Evolutionary conservation across 2,329 filamentous ascomycete genomes (phyloP), one percentile per base, ranked within the genome.

Genomic region (Ophiosphaerella herpotricha): DNA sequence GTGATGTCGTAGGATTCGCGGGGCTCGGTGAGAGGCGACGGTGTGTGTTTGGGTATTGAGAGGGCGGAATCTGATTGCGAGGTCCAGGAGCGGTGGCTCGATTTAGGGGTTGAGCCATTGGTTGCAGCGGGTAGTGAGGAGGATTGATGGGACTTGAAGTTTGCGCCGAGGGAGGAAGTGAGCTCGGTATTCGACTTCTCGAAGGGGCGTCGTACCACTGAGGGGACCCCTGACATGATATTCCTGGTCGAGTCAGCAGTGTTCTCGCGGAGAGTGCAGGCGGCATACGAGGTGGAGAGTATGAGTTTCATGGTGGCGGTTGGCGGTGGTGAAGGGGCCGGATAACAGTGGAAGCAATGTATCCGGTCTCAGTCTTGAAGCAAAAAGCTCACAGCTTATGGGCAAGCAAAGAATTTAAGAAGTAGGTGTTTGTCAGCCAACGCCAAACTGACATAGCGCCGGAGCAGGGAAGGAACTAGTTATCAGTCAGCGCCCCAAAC

Each of bases 141-240:
- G 66, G 87, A 78, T 70, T 91, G 88, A 34, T 89, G 87, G 26
- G 87, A 84, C 45, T 84, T 73, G 72, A 97, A 91, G 75, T 93
- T 96, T 68, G 86, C 85, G 63, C 90, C 88, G 14, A 99, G 83
- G 3, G 91, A 90, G 67, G 91, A 92, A 58, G 91, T 89, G 63
- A 99, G 84, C 75, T 99, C 94, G 63, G 92, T 86, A 72, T 97
- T 97, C 46, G 93, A 97, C 71, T 92, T 91, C 69, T 86, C 86
- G 58, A 85, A 82, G 13, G 87, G 85, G 66, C 89, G 90, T 55
- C 90, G 87, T 73, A 96, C 88, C 56, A 96, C 87, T 41, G 91
- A 90, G 49, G 89, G 88, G 49, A 90, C 89, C 57, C 85, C 86
- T 64, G 87, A 87, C 82, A 96, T 90, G 72, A 96, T 88, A 78